phyloP scores from a whole-genome alignment of 441 rosid genomes.

The Euphorbia celastroides region DNA sequence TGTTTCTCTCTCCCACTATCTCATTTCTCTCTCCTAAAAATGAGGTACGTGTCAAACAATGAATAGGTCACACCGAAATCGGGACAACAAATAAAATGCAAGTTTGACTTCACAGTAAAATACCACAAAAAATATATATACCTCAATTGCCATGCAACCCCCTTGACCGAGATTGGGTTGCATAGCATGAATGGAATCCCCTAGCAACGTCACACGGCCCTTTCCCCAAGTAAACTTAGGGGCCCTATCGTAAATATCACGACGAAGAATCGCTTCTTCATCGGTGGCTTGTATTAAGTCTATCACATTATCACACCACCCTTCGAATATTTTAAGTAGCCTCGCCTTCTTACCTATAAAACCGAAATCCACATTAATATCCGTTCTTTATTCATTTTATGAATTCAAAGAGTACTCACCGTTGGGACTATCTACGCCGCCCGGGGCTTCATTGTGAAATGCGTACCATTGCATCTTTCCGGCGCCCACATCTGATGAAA shows the following conservation, averaged over 20 bases:
- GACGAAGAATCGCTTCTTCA: constrained; percentile 72
- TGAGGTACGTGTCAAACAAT: too few relatives aligned
- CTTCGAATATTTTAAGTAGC: constrained; percentile 70
- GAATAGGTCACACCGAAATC: too few relatives aligned
- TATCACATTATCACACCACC: constrained; percentile 86
- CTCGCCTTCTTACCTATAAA: constrained; percentile 69
- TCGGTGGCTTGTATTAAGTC: constrained; percentile 70
- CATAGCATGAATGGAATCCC: constrained; percentile 95
- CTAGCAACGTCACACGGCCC: constrained; percentile 85
- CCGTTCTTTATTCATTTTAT: too few relatives aligned
- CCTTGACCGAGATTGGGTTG: constrained; percentile 97
- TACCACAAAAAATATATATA: too few relatives aligned
- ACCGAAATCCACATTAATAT: neutral
- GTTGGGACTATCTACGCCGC: constrained; percentile 58
- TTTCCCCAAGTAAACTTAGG: constrained; percentile 80
- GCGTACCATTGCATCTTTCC: constrained; percentile 99
- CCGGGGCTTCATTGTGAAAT: constrained; percentile 74
- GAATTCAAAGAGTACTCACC: constrained; percentile 33
- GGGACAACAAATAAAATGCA: too few relatives aligned
- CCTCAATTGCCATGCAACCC: constrained; percentile 98
- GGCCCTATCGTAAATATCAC: constrained; percentile 77
- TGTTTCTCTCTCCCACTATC: too few relatives aligned
- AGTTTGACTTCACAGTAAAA: too few relatives aligned
- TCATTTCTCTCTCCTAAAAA: too few relatives aligned
- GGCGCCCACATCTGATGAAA: constrained; percentile 91